phyloP scores from a whole-genome alignment of 2,329 filamentous ascomycete genomes.

The Sporothrix luriei region DNA sequence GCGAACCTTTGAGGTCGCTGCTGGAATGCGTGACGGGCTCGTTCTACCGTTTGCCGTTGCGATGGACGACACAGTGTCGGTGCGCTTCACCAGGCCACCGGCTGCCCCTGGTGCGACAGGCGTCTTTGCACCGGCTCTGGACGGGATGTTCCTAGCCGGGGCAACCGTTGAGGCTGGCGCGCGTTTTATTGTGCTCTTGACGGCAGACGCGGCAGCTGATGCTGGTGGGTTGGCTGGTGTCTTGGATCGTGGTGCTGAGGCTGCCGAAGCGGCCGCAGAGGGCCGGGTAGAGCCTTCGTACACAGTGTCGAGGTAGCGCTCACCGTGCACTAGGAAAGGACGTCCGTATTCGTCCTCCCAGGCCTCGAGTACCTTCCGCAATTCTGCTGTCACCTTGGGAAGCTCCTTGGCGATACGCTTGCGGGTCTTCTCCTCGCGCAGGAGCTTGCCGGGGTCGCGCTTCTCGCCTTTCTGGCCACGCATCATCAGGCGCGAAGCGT shows the following conservation, averaged over 20 bases:
- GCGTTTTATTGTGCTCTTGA: conserved; percentile 31
- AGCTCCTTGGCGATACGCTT: conserved; percentile 96
- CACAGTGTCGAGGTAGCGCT: conserved; percentile 86
- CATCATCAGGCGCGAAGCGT: conserved; percentile 88
- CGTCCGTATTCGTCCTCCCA: conserved; percentile 96
- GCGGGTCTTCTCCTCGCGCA: conserved; percentile 97
- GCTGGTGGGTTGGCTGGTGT: conserved; percentile 65
- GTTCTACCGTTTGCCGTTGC: conserved; percentile 43
- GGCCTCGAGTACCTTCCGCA: conserved; percentile 75
- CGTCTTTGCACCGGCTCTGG: conserved; percentile 56
- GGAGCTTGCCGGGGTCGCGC: conserved; percentile 88
- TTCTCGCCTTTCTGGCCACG: conserved; percentile 91
- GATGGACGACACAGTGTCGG: conserved; percentile 39
- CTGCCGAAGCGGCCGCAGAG: conserved; percentile 42
- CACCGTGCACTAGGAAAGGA: conserved; percentile 89
- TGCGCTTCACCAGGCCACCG: conserved; percentile 40
- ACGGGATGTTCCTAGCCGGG: conserved; percentile 39
- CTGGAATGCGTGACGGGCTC: conserved; percentile 69
- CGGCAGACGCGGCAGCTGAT: conserved; percentile 36
- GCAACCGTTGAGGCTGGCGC: conserved; percentile 20
- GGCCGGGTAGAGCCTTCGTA: conserved; percentile 53
- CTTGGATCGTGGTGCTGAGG: conserved; percentile 68
- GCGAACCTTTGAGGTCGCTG: conserved; percentile 44
- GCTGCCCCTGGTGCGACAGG: conserved; percentile 55
- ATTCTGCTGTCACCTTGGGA: conserved; percentile 84